A percentile compares a stretch with the other conserved stretches of the same genome.
Conservation (phyloP, 2,329 filamentous ascomycete species). For the Colletotrichum limetticola region DNA sequence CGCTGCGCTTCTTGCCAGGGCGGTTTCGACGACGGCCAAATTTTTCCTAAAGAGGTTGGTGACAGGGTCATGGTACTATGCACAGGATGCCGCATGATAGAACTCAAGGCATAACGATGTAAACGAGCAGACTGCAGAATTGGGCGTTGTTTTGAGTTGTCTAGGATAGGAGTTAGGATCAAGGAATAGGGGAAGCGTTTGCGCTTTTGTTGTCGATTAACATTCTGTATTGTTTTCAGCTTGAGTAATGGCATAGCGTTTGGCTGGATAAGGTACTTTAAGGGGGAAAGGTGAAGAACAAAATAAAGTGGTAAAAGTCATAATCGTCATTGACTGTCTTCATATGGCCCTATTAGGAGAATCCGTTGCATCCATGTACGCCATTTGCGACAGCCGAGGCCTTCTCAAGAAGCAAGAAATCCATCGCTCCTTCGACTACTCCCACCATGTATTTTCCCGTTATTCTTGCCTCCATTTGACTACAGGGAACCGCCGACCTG, state of each 20-base stretch:
- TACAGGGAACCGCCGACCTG: slow-evolving; percentile 80
- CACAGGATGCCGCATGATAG: slow-evolving; percentile 68
- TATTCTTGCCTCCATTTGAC: neutral
- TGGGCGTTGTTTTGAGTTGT: neutral
- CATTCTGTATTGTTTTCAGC: neutral
- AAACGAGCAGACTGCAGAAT: neutral
- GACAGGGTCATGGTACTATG: slow-evolving; percentile 61
- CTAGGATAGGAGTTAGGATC: neutral
- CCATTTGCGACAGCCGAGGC: slow-evolving; percentile 6
- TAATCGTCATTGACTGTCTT: slow-evolving; percentile 33
- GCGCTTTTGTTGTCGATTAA: neutral
- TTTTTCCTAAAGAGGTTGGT: slow-evolving; percentile 65
- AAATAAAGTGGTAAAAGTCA: slow-evolving; percentile 21
- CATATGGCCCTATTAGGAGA: neutral
- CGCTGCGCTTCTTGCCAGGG: slow-evolving; percentile 74
- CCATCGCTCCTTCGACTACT: neutral
- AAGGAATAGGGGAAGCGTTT: neutral
- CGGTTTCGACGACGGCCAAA: slow-evolving; percentile 72
- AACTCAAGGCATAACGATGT: slow-evolving; percentile 63
- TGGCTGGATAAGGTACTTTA: neutral
- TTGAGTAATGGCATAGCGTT: neutral
- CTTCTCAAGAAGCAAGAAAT: slow-evolving; percentile 15
- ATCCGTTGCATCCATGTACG: slow-evolving; percentile 17
- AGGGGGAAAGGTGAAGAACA: neutral
- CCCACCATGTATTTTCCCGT: neutral